phyloP scores from a whole-genome alignment of 148 eudicot species.

The Cornus controversa region DNA sequence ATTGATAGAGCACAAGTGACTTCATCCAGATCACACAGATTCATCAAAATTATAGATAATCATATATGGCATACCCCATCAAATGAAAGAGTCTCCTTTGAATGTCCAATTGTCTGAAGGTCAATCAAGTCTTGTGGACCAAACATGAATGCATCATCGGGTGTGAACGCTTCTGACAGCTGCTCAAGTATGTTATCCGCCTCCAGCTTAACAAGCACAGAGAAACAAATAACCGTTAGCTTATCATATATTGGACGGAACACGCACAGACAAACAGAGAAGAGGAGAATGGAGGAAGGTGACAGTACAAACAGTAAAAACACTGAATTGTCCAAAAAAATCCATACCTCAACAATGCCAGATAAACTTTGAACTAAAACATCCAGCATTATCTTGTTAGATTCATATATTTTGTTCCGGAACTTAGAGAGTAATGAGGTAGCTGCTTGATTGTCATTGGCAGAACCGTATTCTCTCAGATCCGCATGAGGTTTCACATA shows the following conservation, averaged over 20 bases:
- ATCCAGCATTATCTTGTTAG: constrained; percentile 45
- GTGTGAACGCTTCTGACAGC: constrained; percentile 65
- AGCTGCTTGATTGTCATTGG: constrained; percentile 63
- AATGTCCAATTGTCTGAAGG: constrained; percentile 39
- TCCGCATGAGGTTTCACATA: constrained; percentile 59
- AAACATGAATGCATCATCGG: constrained; percentile 80
- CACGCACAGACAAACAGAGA: neutral
- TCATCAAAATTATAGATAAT: constrained; percentile 5
- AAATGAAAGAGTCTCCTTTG: constrained; percentile 54
- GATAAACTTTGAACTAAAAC: constrained; percentile 53
- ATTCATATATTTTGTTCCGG: constrained; percentile 42
- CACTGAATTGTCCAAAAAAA: neutral
- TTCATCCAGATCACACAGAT: neutral
- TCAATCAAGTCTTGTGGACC: constrained; percentile 69
- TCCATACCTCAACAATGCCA: constrained; percentile 53
- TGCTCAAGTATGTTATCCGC: constrained; percentile 58
- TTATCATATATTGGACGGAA: neutral
- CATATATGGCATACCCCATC: constrained; percentile 50
- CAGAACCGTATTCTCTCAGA: constrained; percentile 53
- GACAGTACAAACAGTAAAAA: neutral
- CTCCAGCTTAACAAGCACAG: constrained; percentile 45
- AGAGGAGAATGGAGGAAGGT: neutral
- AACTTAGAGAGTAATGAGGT: constrained; percentile 38
- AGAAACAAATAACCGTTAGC: constrained; percentile 2
- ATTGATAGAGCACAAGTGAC: neutral